Evolutionary conservation across 352 stramenopile species (phyloP).

Genomic region (Globisporangium splendens): DNA sequence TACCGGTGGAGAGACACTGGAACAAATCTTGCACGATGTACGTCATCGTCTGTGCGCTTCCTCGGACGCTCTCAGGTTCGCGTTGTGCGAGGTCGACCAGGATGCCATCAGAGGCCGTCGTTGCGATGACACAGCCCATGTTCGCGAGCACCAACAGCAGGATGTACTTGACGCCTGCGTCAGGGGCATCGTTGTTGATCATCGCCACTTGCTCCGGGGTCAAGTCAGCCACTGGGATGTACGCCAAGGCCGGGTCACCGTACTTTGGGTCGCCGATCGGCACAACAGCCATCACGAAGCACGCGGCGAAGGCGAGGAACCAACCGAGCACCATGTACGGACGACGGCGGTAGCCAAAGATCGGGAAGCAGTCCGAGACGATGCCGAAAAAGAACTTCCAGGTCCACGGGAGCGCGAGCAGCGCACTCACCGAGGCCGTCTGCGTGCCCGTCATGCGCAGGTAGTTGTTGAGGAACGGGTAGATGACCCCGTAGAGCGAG

Average conservation of each 20-base stretch:
- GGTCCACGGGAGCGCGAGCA: conserved; percentile 71
- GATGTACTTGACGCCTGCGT: conserved; percentile 43
- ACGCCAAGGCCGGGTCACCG: conserved; percentile 30
- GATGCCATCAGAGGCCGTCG: conserved; percentile 44
- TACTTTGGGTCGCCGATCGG: conserved; percentile 53
- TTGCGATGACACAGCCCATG: conserved; percentile 47
- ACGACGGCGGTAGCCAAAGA: conserved; percentile 76
- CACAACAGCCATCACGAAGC: conserved; percentile 32
- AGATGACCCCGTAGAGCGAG: conserved; percentile 33
- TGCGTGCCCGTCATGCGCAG: conserved; percentile 42
- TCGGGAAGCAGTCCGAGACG: conserved; percentile 81
- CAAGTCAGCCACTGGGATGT: conserved; percentile 21
- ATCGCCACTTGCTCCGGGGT: conserved; percentile 37
- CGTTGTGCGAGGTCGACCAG: conserved; percentile 59
- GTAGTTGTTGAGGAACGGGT: conserved; percentile 55
- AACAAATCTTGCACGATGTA: conserved; percentile 34
- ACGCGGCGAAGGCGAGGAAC: conserved; percentile 29
- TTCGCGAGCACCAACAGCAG: conserved; percentile 55
- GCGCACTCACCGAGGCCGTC: conserved; percentile 31
- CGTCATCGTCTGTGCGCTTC: conserved; percentile 54
- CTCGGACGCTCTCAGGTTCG: conserved; percentile 42
- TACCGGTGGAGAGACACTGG: conserved; percentile 33
- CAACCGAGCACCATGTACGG: conserved; percentile 83
- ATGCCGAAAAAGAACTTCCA: conserved; percentile 85
- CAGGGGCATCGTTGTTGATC: conserved; percentile 42